Base-by-base conservation (phyloP, 2,329 filamentous ascomycete species). In the Diaporthe nobilis region DNA sequence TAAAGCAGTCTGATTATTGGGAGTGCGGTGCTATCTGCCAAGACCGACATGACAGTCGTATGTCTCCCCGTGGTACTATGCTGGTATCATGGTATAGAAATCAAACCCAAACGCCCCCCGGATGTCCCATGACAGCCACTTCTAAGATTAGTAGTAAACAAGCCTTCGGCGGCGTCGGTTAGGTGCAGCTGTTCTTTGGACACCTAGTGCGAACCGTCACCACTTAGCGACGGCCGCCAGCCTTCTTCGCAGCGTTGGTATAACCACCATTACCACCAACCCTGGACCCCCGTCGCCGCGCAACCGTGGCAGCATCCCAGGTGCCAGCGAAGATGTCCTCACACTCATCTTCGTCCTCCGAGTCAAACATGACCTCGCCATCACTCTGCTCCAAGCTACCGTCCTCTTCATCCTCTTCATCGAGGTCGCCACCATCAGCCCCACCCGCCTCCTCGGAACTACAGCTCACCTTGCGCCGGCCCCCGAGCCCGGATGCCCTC, bases 331-430 rank as follows among this genome's bases (percentile, higher is more conserved):
- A 93, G 47, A 93, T 84, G 58, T 93, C 91, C 73, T 93, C 91
- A 71, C 92, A 92, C 80, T 93, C 92, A 53, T 93, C 91, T 76
- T 92, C 90, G 77, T 93, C 90, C 12, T 90, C 89, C 31, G 90
- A 92, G 83, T 93, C 90, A 78, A 93, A 92, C 55, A 87, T 85
- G 22, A 92, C 80, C 37, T 85, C 82, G 4, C 83, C 83, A 17
- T 76, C 78, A 44, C 61, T 76, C 68, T 76, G 77, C 5, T 58
- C 76, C 31, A 34, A 49, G 51, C 53, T 75, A 4, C 60, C 65
- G 55, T 78, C 73, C 25, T 80, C 79, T 20, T 79, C 78, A 17
- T 75, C 73, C 12, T 72, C 55, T 34, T 73, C 77, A 4, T 75
- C 74, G 22, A 76, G 57, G 5, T 77, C 71, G 15, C 57, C 68